Percentiles rank a stretch among this genome's conserved stretches.
phyloP scores from a whole-genome alignment of 2,329 filamentous ascomycete genomes.

The Talaromyces sp. region DNA sequence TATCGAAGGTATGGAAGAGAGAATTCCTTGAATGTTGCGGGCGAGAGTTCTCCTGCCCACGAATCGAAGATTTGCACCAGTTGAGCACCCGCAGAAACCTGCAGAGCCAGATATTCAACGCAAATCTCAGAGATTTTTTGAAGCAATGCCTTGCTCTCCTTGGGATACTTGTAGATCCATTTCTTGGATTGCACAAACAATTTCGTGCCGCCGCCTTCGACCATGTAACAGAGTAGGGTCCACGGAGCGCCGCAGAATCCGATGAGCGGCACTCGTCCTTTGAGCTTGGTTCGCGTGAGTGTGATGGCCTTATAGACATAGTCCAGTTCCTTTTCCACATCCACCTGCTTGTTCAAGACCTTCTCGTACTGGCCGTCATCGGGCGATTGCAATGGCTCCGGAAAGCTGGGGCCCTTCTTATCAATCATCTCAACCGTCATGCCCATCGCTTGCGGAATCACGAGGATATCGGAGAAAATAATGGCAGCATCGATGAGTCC shows the following conservation, averaged over 20 bases:
- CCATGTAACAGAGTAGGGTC: conserved; percentile 98
- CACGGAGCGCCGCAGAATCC: conserved; percentile 97
- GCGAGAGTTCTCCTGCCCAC: conserved; percentile 91
- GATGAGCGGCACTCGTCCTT: conserved; percentile 83
- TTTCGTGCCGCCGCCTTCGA: conserved; percentile 94
- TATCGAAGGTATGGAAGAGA: conserved; percentile 79
- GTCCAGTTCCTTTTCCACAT: conserved; percentile 76
- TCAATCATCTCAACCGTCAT: conserved; percentile 99
- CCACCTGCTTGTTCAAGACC: conserved; percentile 71
- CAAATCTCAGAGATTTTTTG: conserved; percentile 92
- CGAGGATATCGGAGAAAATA: conserved; percentile 97
- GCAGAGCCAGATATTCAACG: conserved; percentile 86
- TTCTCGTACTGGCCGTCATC: conserved; percentile 76
- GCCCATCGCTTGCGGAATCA: conserved; percentile 95
- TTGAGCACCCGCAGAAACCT: conserved; percentile 91
- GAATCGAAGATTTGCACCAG: conserved; percentile 97
- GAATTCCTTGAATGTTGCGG: conserved; percentile 75
- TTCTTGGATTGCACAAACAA: conserved; percentile 91
- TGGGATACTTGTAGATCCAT: conserved; percentile 87
- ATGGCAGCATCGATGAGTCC: conserved; percentile 94
- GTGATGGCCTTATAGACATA: conserved; percentile 97
- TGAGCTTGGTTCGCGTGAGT: conserved; percentile 78
- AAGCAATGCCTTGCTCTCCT: conserved; percentile 73
- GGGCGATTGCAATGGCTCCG: conserved; percentile 71
- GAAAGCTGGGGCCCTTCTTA: conserved; percentile 94